Percentiles rank a stretch among this genome's conserved stretches.
These are phyloP conservation scores for Metrosideros polymorpha DNA, from an alignment of 441 rosid genomes.

Conservation along the genomic window DNA sequence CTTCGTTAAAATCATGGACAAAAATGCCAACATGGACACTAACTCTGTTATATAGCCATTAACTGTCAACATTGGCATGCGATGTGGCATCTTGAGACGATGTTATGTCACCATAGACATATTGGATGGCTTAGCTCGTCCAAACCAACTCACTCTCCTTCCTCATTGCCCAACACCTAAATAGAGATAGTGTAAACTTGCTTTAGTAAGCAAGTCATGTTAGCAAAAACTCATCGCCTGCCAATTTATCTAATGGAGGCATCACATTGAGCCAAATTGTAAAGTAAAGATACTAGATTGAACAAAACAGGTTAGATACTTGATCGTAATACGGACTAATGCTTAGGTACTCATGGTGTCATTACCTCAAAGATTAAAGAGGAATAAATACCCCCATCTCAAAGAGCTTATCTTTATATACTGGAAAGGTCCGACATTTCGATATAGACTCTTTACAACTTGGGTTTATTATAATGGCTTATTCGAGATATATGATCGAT, in stretches of 20 bases:
- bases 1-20: not conserved
- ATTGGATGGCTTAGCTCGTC: not conserved
- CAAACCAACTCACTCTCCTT: not conserved
- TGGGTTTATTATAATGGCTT: not conserved
- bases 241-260: not conserved
- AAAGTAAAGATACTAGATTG: not conserved
- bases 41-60: not conserved
- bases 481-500: not conserved
- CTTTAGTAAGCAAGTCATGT: not conserved
- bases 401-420: not conserved
- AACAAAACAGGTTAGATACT: not conserved
- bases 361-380: not conserved
- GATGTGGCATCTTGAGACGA: not conserved
- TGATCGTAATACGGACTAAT: not conserved
- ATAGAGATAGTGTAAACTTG: not conserved
- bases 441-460: not conserved
- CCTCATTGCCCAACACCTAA: not conserved
- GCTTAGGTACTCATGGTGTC: not conserved
- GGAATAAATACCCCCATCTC: not conserved
- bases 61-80: not conserved
- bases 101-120: not conserved
- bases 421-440: not conserved
- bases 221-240: not conserved
- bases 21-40: not conserved
- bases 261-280: not conserved